Percentiles rank a stretch among this genome's conserved stretches.
Evolutionary conservation across 2,329 filamentous ascomycete genomes (phyloP).

Genomic region (Exophiala bonariae): DNA sequence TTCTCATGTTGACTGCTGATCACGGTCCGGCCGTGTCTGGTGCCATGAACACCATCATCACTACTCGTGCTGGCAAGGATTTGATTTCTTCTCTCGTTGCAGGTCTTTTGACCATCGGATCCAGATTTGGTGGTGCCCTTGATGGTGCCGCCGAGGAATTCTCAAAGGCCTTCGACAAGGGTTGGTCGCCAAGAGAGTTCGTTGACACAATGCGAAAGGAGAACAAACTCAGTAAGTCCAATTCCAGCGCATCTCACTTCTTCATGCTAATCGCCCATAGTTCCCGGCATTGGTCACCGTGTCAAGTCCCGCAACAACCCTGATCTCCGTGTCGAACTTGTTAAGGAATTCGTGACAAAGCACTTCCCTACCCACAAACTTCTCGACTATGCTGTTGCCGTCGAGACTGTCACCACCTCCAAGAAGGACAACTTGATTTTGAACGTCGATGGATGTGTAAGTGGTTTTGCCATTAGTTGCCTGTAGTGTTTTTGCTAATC

Average conservation of each 20-base stretch:
- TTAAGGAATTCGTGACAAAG: constrained; percentile 97
- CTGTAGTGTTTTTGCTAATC: no score
- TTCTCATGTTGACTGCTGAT: constrained; percentile 99
- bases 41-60: constrained; percentile 99
- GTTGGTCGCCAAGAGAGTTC: constrained; percentile 95
- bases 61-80: constrained; percentile 98
- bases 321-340: constrained; percentile 97
- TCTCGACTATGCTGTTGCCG: constrained; percentile 96
- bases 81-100: constrained; percentile 92
- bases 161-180: constrained; percentile 97
- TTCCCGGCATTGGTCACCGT: constrained; percentile 97
- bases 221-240: constrained; percentile 86
- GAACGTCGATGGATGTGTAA: constrained; percentile 86
- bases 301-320: constrained; percentile 99
- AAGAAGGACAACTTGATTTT: constrained; percentile 99
- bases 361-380: constrained; percentile 98
- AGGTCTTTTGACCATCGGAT: constrained; percentile 97
- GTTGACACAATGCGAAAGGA: constrained; percentile 99
- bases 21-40: constrained; percentile 98
- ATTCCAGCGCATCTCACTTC: background rate
- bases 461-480: no score
- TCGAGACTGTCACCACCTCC: constrained; percentile 96
- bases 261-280: constrained; percentile 41
- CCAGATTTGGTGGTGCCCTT: constrained; percentile 95
- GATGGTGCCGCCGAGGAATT: constrained; percentile 98